Evolutionary conservation across 768 basidiomycete species (phyloP).

Genomic region (Rhizopogon rudus): DNA sequence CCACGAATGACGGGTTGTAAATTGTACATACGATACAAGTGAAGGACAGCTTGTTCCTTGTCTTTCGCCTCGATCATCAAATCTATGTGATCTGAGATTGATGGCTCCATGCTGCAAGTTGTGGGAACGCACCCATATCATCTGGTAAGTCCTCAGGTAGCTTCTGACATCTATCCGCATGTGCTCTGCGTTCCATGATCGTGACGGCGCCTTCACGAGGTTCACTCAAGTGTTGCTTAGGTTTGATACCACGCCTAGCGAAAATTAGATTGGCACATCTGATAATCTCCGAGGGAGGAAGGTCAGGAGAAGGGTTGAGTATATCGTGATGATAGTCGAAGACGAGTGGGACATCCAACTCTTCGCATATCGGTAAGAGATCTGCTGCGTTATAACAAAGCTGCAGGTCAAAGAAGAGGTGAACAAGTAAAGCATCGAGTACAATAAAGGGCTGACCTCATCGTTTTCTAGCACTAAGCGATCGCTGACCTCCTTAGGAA

Average conservation of each 20-base stretch:
- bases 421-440: background rate
- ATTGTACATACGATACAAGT: conserved; percentile 74
- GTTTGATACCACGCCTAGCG: conserved; percentile 67
- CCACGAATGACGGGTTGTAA: conserved; percentile 61
- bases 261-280: conserved; percentile 74
- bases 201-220: conserved; percentile 80
- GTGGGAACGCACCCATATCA: conserved; percentile 49
- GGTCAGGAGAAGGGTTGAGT: conserved; percentile 51
- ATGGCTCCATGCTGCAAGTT: background rate
- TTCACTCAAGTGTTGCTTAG: conserved; percentile 92
- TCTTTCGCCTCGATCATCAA: conserved; percentile 94
- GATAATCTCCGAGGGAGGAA: conserved; percentile 63
- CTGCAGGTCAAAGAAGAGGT: conserved; percentile 16
- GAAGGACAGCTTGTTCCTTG: conserved; percentile 91
- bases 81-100: conserved; percentile 36
- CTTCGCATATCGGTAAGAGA: conserved; percentile 80
- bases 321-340: conserved; percentile 84
- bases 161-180: conserved; percentile 73
- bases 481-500: conserved; percentile 59
- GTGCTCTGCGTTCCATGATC: conserved; percentile 83
- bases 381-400: conserved; percentile 90
- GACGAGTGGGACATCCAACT: conserved; percentile 70
- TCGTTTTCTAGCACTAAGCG: conserved; percentile 93
- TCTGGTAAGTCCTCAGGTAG: conserved; percentile 62
- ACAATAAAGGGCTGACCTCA: conserved; percentile 47